Percentiles rank a stretch among this genome's conserved stretches.
Conservation (phyloP, 257 asterid species). For the Capsicum baccatum region DNA sequence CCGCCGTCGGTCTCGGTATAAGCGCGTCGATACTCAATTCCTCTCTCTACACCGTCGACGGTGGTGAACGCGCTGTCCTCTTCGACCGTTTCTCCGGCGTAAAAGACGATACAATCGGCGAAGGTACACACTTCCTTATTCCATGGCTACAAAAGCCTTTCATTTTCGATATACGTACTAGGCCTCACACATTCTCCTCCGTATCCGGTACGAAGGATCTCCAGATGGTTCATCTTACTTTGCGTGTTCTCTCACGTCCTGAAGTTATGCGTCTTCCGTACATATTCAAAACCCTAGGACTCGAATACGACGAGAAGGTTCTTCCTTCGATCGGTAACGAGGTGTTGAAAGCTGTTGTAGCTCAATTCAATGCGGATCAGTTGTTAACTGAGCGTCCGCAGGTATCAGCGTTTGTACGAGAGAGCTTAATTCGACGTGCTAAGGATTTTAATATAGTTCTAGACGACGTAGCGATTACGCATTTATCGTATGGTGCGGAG, state of each 20-base stretch:
- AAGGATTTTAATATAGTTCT: slow-evolving; percentile 86
- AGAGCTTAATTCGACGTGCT: slow-evolving; percentile 82
- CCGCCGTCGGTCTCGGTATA: slow-evolving; percentile 70
- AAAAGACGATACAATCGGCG: slow-evolving; percentile 71
- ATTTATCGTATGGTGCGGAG: slow-evolving; percentile 87
- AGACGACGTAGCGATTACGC: slow-evolving; percentile 96
- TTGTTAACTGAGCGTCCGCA: slow-evolving; percentile 90
- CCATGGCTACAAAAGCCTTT: slow-evolving; percentile 95
- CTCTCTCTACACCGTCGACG: slow-evolving; percentile 95
- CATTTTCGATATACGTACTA: slow-evolving; percentile 91
- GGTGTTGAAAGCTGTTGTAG: slow-evolving; percentile 89
- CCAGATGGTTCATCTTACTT: slow-evolving; percentile 95
- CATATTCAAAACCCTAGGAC: slow-evolving; percentile 86
- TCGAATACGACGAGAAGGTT: slow-evolving; percentile 90
- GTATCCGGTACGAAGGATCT: slow-evolving; percentile 92
- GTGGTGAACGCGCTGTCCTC: slow-evolving; percentile 93
- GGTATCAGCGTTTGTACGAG: slow-evolving; percentile 90
- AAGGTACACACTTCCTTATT: slow-evolving; percentile 84
- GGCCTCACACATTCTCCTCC: slow-evolving; percentile 84
- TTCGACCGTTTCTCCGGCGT: slow-evolving; percentile 95
- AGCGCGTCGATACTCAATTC: slow-evolving; percentile 65
- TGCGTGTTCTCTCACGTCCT: slow-evolving; percentile 94
- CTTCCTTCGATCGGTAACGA: slow-evolving; percentile 95
- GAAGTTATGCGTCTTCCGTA: slow-evolving; percentile 67
- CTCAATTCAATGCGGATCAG: slow-evolving; percentile 95